Conservation (phyloP, 768 basidiomycete genomes). For the Chlorophyllum brunneum region DNA sequence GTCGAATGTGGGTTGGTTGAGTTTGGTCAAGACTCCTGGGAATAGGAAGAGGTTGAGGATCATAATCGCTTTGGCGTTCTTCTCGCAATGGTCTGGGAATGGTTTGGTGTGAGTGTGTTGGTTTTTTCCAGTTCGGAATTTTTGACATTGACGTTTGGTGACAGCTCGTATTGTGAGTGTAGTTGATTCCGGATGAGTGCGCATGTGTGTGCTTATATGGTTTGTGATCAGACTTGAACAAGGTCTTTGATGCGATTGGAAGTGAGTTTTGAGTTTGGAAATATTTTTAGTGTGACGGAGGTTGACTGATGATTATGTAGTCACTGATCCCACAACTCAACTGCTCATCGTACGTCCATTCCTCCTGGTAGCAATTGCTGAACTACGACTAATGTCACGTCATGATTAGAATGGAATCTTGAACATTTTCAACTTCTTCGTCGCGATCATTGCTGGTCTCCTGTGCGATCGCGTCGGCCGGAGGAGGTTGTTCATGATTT, state of each 20-base stretch:
- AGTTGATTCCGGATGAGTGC: not conserved
- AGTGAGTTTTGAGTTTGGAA: constrained; percentile 20
- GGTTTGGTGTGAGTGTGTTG: constrained; percentile 42
- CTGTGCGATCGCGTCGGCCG: constrained; percentile 48
- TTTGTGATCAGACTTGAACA: constrained; percentile 37
- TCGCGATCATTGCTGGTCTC: constrained; percentile 46
- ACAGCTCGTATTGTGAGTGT: constrained; percentile 43
- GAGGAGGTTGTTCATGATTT: constrained; percentile 45
- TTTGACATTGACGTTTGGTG: not conserved
- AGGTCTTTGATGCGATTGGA: constrained; percentile 49
- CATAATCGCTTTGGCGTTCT: constrained; percentile 55
- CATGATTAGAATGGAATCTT: constrained; percentile 44
- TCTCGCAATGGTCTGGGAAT: constrained; percentile 57
- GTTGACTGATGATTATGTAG: constrained; percentile 19
- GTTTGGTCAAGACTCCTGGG: constrained; percentile 43
- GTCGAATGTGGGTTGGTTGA: constrained; percentile 39
- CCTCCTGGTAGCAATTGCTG: not conserved
- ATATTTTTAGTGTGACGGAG: not conserved
- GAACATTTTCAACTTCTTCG: constrained; percentile 52
- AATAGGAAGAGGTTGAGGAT: constrained; percentile 54
- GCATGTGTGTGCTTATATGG: not conserved
- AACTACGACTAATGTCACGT: not conserved
- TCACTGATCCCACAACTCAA: constrained; percentile 42
- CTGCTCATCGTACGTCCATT: constrained; percentile 30
- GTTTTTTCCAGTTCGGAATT: constrained; percentile 16